Evolutionary conservation across 306 rosid genomes (phyloP), one percentile per base, ranked within the genome.

Genomic region (Comarum palustre): DNA sequence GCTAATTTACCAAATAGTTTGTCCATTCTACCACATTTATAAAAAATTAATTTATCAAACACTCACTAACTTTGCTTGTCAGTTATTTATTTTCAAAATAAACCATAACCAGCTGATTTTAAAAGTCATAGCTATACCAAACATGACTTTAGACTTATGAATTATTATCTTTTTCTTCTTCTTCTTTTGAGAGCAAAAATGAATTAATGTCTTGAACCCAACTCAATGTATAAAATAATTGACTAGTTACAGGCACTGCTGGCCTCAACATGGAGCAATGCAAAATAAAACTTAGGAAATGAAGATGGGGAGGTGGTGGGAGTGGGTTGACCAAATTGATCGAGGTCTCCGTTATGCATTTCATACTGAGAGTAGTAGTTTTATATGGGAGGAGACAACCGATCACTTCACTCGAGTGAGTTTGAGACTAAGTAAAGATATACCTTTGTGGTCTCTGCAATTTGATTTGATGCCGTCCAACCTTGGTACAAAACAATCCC

Each of bases 381-480:
- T 42, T 47, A 19, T 48, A 13, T 43, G 58, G 63, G 38, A 4
- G 14, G 31, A 55, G 65, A 73, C 64, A 70, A 52, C 63, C n/a
- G n/a, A n/a, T 50, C 45, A 4, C 36, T 59, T 75, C 59, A 87
- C 81, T 87, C 68, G 19, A 87, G 83, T 71, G 81, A 73, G 6
- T 72, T 32, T 48, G 10, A 52, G 76, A 77, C 81, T 17, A 69
- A 85, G 85, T 84, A 78, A 82, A 59, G 84, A 80, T 87, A 76
- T 83, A 81, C 80, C 85, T 78, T 71, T 82, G 64, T 54, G 82
- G 27, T 83, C 82, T 72, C 78, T 52, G 70, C 78, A 6, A 34
- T 5, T 62, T 62, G 87, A 89, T 83, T 81, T 80, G 82, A 75
- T 79, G 83, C 83, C 87, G 81, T 84, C 84, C 79, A 79, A 74